Evolutionary conservation across 2,329 filamentous ascomycete genomes (phyloP).

Genomic region (Claviceps lovelessii): DNA sequence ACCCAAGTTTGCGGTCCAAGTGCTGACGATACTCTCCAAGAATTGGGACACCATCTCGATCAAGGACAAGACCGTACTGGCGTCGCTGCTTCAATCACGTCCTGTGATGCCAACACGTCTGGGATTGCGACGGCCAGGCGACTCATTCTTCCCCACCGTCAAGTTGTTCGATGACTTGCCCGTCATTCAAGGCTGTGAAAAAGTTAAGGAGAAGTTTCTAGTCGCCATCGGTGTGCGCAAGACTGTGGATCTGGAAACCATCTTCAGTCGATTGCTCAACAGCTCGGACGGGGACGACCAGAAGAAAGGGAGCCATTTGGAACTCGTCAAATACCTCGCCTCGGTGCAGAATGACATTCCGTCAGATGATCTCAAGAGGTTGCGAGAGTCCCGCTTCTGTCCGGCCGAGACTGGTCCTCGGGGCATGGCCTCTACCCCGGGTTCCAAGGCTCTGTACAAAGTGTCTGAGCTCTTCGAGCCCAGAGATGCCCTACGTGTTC

Average conservation of each 20-base stretch:
- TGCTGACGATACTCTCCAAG: slow-evolving; percentile 71
- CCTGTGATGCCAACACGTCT: slow-evolving; percentile 79
- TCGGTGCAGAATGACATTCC: slow-evolving; percentile 87
- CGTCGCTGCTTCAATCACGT: slow-evolving; percentile 48
- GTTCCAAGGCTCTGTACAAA: slow-evolving; percentile 45
- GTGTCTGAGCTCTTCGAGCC: slow-evolving; percentile 74
- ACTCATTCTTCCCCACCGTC: slow-evolving; percentile 88
- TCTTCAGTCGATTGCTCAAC: slow-evolving; percentile 72
- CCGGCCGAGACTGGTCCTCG: slow-evolving; percentile 54
- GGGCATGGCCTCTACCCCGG: slow-evolving; percentile 39
- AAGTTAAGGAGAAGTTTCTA: slow-evolving; percentile 84
- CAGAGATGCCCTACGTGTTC: slow-evolving; percentile 49
- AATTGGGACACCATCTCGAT: slow-evolving; percentile 71
- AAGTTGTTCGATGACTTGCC: slow-evolving; percentile 91
- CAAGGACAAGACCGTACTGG: slow-evolving; percentile 50
- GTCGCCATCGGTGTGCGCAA: slow-evolving; percentile 73
- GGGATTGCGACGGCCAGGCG: slow-evolving; percentile 72
- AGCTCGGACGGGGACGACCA: slow-evolving; percentile 37
- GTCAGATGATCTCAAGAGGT: slow-evolving; percentile 59
- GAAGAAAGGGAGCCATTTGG: slow-evolving; percentile 77
- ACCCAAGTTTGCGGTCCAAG: slow-evolving; percentile 58
- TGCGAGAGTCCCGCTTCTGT: slow-evolving; percentile 67
- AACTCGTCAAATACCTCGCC: slow-evolving; percentile 85
- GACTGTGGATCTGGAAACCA: slow-evolving; percentile 85
- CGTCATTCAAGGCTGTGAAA: slow-evolving; percentile 58